A percentile compares a stretch with the other conserved stretches of the same genome.
Conservation (phyloP, 495 filamentous ascomycete genomes). For the Talaromyces liani region DNA sequence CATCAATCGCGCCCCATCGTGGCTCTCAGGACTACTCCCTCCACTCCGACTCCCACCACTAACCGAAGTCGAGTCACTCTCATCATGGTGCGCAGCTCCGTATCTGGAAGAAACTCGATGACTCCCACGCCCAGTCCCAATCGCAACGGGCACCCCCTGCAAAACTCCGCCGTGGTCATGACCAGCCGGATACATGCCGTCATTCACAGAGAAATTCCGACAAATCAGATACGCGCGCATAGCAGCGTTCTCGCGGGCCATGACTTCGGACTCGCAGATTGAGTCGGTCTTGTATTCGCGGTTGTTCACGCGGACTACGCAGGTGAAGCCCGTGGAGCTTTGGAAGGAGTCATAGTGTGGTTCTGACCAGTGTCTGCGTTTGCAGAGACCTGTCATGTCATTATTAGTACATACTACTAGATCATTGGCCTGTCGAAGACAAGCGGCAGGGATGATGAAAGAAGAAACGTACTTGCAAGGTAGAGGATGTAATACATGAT, state of each 20-base stretch:
- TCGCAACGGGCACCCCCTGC: slow-evolving; percentile 77
- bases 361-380: slow-evolving; percentile 90
- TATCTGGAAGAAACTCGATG: not conserved
- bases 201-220: slow-evolving; percentile 97
- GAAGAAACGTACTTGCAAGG: slow-evolving; percentile 51
- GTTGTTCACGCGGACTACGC: slow-evolving; percentile 91
- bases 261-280: slow-evolving; percentile 67
- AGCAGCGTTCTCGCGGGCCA: slow-evolving; percentile 90
- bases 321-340: slow-evolving; percentile 67
- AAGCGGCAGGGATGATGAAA: slow-evolving; percentile 1
- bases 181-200: slow-evolving; percentile 76
- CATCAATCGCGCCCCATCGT: slow-evolving; percentile 24
- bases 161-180: slow-evolving; percentile 67
- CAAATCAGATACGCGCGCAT: slow-evolving; percentile 98
- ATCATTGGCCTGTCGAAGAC: not conserved
- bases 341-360: slow-evolving; percentile 80
- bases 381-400: slow-evolving; percentile 74
- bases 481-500: slow-evolving; percentile 65
- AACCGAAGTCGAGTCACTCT: slow-evolving; percentile 32
- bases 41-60: slow-evolving; percentile 46
- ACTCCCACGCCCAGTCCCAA: slow-evolving; percentile 48
- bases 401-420: slow-evolving; percentile 5
- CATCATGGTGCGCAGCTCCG: slow-evolving; percentile 22
- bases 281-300: slow-evolving; percentile 91
- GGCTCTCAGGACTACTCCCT: slow-evolving; percentile 50